phyloP scores from a whole-genome alignment of 2,329 filamentous ascomycete genomes.

The Aspergillus oerlinghausenensis region DNA sequence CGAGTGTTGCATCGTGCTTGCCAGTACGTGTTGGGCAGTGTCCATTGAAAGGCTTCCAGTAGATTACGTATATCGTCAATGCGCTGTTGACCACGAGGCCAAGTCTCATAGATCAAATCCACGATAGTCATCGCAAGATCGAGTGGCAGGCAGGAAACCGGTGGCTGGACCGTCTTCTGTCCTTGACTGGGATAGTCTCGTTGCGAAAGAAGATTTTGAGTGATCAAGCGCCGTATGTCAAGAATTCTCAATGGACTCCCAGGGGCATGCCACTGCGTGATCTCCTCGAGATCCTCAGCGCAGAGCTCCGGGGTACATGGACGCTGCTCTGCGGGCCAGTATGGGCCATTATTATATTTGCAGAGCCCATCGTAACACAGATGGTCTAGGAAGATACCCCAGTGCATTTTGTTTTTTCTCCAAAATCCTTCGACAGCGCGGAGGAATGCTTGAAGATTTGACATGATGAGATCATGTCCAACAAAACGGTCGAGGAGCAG shows the following conservation, averaged over 20 bases:
- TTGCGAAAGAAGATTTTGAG: background rate
- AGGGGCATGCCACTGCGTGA: background rate
- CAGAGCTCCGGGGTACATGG: no score
- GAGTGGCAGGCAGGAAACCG: background rate
- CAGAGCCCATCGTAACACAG: background rate
- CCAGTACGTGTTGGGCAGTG: slow-evolving; percentile 6
- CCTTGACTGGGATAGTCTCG: background rate
- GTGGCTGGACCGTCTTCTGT: background rate
- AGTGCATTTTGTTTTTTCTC: background rate
- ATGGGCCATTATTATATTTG: background rate
- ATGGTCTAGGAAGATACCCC: background rate
- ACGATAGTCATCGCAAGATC: slow-evolving; percentile 5
- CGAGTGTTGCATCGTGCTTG: background rate
- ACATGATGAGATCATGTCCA: slow-evolving; percentile 7
- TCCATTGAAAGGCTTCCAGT: slow-evolving; percentile 7
- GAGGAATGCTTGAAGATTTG: slow-evolving; percentile 2
- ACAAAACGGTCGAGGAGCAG: slow-evolving; percentile 13
- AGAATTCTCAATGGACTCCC: slow-evolving; percentile 3
- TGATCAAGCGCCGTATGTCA: slow-evolving; percentile 1
- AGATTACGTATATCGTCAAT: slow-evolving; percentile 2
- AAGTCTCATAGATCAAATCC: background rate
- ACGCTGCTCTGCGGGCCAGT: background rate
- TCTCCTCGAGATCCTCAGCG: no score
- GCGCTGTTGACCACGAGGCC: background rate
- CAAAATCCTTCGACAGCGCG: background rate